Percentiles rank a stretch among this genome's conserved stretches.
phyloP scores from a whole-genome alignment of 495 filamentous ascomycete species.

The Xylaria grammica region DNA sequence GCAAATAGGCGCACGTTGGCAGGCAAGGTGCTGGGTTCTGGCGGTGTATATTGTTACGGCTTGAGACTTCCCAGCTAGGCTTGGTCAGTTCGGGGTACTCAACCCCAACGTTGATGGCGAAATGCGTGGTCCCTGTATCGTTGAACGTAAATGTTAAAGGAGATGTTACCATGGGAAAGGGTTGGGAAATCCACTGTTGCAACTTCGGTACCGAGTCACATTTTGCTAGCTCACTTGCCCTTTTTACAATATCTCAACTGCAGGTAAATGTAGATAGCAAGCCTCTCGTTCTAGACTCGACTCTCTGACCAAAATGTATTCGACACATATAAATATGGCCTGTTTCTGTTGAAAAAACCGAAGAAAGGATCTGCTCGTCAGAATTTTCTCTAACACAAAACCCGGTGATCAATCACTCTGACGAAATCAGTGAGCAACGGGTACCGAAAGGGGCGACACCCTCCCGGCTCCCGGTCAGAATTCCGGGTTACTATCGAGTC shows the following conservation, averaged over 20 bases:
- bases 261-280: no score
- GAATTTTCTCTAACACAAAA: background rate
- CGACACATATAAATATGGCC: no score
- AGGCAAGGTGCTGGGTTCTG: constrained; percentile 6
- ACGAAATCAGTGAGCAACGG: background rate
- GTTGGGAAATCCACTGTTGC: background rate
- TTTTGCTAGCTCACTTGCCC: no score
- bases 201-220: no score
- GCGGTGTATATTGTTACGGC: background rate
- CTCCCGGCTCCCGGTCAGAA: background rate
- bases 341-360: background rate
- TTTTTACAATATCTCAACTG: no score
- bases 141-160: background rate
- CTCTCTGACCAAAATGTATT: no score
- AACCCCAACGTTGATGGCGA: constrained; percentile 8
- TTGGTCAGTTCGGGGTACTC: background rate
- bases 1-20: background rate
- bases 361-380: background rate
- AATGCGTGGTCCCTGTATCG: constrained; percentile 9
- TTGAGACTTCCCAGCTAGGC: background rate
- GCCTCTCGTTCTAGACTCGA: no score
- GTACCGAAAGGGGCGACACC: background rate
- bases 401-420: background rate
- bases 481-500: background rate
- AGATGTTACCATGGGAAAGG: constrained; percentile 3